phyloP scores from a whole-genome alignment of 73 alveolate species.

The Tetrahymena malaccensis region DNA sequence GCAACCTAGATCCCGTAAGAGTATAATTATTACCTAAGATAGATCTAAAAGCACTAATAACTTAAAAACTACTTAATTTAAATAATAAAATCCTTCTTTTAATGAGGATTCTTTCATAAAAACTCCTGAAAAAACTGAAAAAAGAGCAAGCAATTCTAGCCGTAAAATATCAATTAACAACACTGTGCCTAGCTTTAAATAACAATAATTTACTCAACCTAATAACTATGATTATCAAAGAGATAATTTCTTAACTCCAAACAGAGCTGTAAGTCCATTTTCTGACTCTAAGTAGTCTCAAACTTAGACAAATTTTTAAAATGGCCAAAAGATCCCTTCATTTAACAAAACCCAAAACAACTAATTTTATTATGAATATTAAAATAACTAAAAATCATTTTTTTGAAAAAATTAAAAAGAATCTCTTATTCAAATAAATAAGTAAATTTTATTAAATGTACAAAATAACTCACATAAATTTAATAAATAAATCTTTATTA shows the following conservation, averaged over 20 bases:
- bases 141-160: neutral
- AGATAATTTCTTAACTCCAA: neutral
- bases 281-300: neutral
- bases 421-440: too few species aligned
- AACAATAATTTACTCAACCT: neutral
- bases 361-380: neutral
- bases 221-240: neutral
- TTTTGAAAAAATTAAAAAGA: too few species aligned
- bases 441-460: too few species aligned
- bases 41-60: neutral
- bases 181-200: neutral
- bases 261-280: neutral
- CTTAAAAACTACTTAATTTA: neutral
- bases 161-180: neutral
- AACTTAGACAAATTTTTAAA: neutral
- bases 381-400: too few species aligned
- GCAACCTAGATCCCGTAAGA: neutral
- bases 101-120: neutral
- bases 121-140: neutral
- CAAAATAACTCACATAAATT: too few species aligned
- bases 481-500: too few species aligned
- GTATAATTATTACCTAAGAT: neutral
- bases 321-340: neutral
- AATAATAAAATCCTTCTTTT: neutral
- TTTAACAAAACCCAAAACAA: neutral